Base-by-base conservation (phyloP, 2,329 filamentous ascomycete species). In the Huntiella moniliformis region DNA sequence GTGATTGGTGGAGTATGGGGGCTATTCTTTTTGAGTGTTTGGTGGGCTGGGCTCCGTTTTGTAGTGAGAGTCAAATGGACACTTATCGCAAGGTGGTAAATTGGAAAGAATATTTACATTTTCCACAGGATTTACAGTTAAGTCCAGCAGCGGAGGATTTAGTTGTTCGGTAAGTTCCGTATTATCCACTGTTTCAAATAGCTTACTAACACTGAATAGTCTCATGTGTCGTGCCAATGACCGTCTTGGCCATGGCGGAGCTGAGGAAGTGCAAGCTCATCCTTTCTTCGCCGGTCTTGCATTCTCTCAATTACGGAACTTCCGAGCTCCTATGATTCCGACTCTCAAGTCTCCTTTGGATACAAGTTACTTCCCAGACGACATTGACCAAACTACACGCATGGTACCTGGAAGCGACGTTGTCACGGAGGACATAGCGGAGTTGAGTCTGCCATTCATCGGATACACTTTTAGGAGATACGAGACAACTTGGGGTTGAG, bases 11-110 rank as follows among this genome's bases (percentile, higher is more conserved):
- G 91, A 93, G 84, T 16, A 73, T 98, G 42, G 91, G 91, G 45
- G 95, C 91, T 38, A 98, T 98, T 65, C 96, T 98, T 91, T 98
- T 96, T 57, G 91, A 98, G 64, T 98, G 91, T 62, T 71, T 98
- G 54, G 86, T 98, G 51, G 91, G 91, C 56, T 98, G 91, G 91
- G 91, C 91, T 46, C 91, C 91, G 28, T 98, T 98, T 73, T 98
- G 91, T 61, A 88, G 91, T 15, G 91, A 98, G 61, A 88, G 96
- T 60, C 83, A 86, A 50, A 88, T 93, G 58, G 91, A 96, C 61
- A 96, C 91, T 1, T 98, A 98, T 65, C 81, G 88, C 54, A 98
- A 98, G 73, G 98, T 98, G 61, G 86, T 98, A 56, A 94, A 95
- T 66, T 98, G 91, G 91, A 79, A 84, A 47, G 81, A 93, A 58